phyloP scores from a whole-genome alignment of 1,284 basidiomycete species.

The Heterobasidion occidentale region DNA sequence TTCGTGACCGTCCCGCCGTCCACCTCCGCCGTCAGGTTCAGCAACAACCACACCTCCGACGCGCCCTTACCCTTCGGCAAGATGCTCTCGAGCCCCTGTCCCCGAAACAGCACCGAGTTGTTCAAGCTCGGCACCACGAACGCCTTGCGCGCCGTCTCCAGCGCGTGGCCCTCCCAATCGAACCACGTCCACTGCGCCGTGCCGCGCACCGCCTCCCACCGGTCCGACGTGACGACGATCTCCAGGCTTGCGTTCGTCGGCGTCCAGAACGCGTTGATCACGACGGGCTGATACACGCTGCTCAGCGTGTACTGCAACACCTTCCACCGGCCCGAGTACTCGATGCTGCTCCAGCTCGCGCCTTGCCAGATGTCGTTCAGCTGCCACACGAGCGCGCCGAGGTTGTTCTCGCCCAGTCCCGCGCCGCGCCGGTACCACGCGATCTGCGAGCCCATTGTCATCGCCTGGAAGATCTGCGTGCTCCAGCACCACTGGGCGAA shows the following conservation, averaged over 20 bases:
- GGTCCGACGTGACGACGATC: constrained; percentile 42
- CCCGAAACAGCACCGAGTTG: constrained; percentile 36
- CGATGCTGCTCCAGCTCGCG: constrained; percentile 50
- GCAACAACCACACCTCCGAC: constrained; percentile 41
- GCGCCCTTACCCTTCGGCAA: constrained; percentile 33
- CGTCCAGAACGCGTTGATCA: constrained; percentile 49
- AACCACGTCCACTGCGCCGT: constrained; percentile 49
- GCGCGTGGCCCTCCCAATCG: constrained; percentile 40
- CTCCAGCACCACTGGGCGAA: constrained; percentile 58
- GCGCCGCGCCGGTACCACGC: constrained; percentile 53
- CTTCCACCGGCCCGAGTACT: constrained; percentile 60
- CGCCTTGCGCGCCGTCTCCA: constrained; percentile 28
- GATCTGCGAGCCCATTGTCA: constrained; percentile 54
- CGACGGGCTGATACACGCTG: constrained; percentile 38
- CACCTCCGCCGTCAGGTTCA: constrained; percentile 41
- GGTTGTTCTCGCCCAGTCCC: constrained; percentile 48
- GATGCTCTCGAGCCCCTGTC: constrained; percentile 32
- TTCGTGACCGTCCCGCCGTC: constrained; percentile 36
- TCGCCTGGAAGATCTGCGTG: constrained; percentile 48
- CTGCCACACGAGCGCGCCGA: constrained; percentile 57
- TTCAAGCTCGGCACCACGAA: constrained; percentile 43
- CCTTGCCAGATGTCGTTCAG: constrained; percentile 66
- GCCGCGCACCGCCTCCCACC: constrained; percentile 41
- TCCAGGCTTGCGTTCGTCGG: constrained; percentile 39
- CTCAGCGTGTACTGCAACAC: constrained; percentile 46